A percentile compares a stretch with the other conserved stretches of the same genome.
These are phyloP conservation scores for Fusarium nygamai DNA, from an alignment of 2,329 filamentous ascomycete genomes.

Conservation along the genomic window DNA sequence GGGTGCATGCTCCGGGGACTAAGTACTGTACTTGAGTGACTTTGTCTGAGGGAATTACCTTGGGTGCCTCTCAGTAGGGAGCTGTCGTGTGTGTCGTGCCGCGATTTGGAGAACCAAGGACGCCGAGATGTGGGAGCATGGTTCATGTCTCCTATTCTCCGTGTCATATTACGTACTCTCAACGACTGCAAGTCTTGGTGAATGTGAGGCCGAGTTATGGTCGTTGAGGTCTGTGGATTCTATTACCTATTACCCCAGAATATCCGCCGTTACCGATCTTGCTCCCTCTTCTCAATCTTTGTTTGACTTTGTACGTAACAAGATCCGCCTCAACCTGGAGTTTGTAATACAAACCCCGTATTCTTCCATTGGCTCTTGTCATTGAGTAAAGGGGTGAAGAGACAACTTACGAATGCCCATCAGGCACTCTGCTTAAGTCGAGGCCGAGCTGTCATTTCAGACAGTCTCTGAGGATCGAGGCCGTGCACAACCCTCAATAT, in stretches of 20 bases:
- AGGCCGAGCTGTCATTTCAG: not conserved
- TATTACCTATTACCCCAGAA: conserved; percentile 6
- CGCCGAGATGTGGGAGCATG: not conserved
- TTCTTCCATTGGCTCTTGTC: not conserved
- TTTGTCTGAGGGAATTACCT: not conserved
- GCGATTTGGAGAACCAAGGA: not conserved
- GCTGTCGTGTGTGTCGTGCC: not conserved
- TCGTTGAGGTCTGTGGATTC: not conserved
- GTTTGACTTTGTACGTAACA: conserved; percentile 33
- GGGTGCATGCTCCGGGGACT: conserved; percentile 27
- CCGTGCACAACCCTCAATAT: not conserved
- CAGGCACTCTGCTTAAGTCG: not conserved
- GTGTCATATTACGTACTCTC: not conserved
- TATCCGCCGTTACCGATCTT: not conserved
- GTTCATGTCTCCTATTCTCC: not conserved
- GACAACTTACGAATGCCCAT: not conserved
- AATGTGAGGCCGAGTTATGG: not conserved
- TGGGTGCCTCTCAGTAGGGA: not conserved
- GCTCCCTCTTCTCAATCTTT: not conserved
- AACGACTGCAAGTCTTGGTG: not conserved
- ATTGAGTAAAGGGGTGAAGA: not conserved
- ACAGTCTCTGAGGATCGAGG: not conserved
- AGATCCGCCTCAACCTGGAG: not conserved
- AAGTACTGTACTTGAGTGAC: conserved; percentile 33
- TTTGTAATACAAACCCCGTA: not conserved